Evolutionary conservation across 192 early-diverging fungal species (phyloP).

Genomic region (Coemansia sp.): DNA sequence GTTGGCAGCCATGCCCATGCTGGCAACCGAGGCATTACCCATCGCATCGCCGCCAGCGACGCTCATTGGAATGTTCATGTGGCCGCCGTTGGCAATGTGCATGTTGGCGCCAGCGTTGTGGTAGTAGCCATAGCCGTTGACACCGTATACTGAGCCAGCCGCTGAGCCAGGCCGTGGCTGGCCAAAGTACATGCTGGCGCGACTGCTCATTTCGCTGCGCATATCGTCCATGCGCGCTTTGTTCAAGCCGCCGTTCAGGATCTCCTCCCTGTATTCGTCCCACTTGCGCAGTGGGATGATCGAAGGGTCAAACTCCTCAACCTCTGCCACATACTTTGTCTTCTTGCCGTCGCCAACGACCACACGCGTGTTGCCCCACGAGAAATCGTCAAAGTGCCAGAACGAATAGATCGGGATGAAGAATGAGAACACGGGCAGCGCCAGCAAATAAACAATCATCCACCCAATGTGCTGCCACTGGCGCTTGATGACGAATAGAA

Average conservation of each 20-base stretch:
- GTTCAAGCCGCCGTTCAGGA: constrained; percentile 29
- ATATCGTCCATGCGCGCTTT: constrained; percentile 43
- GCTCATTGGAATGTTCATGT: constrained; percentile 41
- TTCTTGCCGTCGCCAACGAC: constrained; percentile 71
- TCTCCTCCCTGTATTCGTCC: constrained; percentile 79
- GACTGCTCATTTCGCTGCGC: constrained; percentile 57
- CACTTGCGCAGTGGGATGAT: constrained; percentile 79
- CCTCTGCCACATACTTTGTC: constrained; percentile 59
- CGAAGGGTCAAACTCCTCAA: constrained; percentile 75
- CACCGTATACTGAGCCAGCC: constrained; percentile 43
- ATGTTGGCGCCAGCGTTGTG: constrained; percentile 38
- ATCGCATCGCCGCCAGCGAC: constrained; percentile 31
- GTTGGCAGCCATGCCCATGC: constrained; percentile 19
- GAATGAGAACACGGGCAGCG: constrained; percentile 90
- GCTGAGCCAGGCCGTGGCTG: constrained; percentile 47
- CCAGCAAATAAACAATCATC: constrained; percentile 97
- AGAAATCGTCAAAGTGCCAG: constrained; percentile 94
- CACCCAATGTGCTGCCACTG: constrained; percentile 57
- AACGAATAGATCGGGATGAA: constrained; percentile 90
- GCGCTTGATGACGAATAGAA: constrained; percentile 83
- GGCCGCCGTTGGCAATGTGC: constrained; percentile 28
- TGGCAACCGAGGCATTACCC: constrained; percentile 23
- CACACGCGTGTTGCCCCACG: too few relatives aligned
- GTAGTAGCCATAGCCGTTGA: constrained; percentile 51
- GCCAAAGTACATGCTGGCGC: constrained; percentile 56